These are phyloP conservation scores for Orbilia quercus DNA, from an alignment of 2,329 filamentous ascomycete genomes.

Conservation along the genomic window DNA sequence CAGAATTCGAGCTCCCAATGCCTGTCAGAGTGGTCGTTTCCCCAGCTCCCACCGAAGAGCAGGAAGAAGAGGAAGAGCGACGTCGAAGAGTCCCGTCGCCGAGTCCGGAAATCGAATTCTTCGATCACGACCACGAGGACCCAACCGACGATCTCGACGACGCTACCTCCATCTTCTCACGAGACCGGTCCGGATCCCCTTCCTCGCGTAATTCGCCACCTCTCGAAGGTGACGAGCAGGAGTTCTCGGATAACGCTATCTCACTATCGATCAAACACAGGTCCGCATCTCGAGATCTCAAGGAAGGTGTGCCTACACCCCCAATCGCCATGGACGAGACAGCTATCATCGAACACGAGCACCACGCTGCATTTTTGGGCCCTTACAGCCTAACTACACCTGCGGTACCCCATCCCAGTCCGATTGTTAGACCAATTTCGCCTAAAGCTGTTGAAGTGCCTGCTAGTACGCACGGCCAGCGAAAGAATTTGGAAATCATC, in stretches of 20 bases:
- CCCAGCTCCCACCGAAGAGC: constrained; percentile 83
- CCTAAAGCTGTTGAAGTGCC: constrained; percentile 38
- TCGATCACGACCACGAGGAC: constrained; percentile 85
- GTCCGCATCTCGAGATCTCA: constrained; percentile 58
- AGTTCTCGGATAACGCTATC: constrained; percentile 95
- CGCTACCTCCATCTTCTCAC: constrained; percentile 73
- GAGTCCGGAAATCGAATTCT: constrained; percentile 92
- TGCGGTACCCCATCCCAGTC: constrained; percentile 42
- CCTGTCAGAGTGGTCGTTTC: constrained; percentile 76
- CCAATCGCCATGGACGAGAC: constrained; percentile 69
- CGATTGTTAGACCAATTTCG: constrained; percentile 48
- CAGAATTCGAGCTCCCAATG: constrained; percentile 71
- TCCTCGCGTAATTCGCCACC: constrained; percentile 74
- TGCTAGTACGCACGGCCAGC: constrained; percentile 5
- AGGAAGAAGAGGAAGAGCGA: constrained; percentile 72
- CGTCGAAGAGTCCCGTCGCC: constrained; percentile 79
- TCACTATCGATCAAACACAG: constrained; percentile 71
- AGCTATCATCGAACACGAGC: constrained; percentile 64
- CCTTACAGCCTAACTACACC: constrained; percentile 63
- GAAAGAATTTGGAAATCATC: constrained; percentile 48
- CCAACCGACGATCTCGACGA: constrained; percentile 71
- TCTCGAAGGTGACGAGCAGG: constrained; percentile 91
- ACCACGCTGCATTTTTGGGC: constrained; percentile 67
- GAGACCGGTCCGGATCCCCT: constrained; percentile 69
- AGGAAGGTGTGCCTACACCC: constrained; percentile 55